Base-by-base conservation (phyloP, 768 basidiomycete species). In the Pisolithus marmoratus region DNA sequence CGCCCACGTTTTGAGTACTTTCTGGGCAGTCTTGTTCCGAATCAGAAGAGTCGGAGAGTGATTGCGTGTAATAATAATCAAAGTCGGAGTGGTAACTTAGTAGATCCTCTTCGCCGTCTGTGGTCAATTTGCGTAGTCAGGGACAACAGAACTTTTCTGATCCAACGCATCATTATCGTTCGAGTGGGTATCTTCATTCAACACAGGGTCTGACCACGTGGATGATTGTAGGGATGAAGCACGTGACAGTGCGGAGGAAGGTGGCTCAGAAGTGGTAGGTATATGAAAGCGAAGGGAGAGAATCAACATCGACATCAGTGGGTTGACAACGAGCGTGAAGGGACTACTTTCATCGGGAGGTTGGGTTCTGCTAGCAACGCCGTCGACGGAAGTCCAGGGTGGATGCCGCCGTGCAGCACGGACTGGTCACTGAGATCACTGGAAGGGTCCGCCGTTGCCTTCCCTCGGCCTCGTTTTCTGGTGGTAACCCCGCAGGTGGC, bases 181-280 rank as follows among this genome's bases (percentile, higher is more conserved):
- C 51, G 48, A 29, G 31, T 61, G 26, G 43, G 46, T 51, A 58
- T 58, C 54, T 64, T 60, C 49, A 60, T 56, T 42, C 51, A 54
- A 26, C 38, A 50, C n/a, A 46, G 15, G 42, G 12, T 58, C 59
- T 17, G 51, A 58, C 31, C 55, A 66, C 36, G 63, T 51, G 12
- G 72, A 76, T 0, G 72, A 72, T 20, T 65, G 70, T 45, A 61
- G 56, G 5, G 78, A 79, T 5, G 72, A 60, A 11, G 78, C 72
- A 29, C 72, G 72, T 56, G 78, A 76, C 54, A 74, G 66, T 5
- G 72, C 64, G 59, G 64, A 63, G 9, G 63, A 69, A 53, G 61
- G 68, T 54, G 60, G 65, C 48, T 63, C 70, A 37, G 63, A 67
- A 50, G 62, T 51, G 38, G 65, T 63, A 41, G 38, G 65, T 63